A percentile compares a stretch with the other conserved stretches of the same genome.
phyloP scores from a whole-genome alignment of 768 basidiomycete species.

The Paxillus rubicundulus region DNA sequence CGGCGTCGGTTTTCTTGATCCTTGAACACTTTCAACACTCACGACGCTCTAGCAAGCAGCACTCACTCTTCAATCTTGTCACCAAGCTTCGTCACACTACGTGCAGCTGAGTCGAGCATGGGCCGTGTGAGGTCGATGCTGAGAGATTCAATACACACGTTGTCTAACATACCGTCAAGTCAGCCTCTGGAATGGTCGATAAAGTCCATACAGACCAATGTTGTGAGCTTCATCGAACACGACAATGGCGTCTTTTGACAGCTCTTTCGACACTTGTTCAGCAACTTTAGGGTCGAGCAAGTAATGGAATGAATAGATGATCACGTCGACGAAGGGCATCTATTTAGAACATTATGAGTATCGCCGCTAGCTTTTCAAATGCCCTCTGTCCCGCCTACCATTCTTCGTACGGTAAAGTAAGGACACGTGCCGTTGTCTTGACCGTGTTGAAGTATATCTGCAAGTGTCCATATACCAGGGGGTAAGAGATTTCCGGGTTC shows the following conservation, averaged over 20 bases:
- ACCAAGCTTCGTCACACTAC: constrained; percentile 81
- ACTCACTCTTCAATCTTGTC: constrained; percentile 95
- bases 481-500: constrained; percentile 83
- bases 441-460: constrained; percentile 88
- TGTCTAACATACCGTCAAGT: constrained; percentile 51
- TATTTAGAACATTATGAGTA: constrained; percentile 31
- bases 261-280: constrained; percentile 96
- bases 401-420: constrained; percentile 93
- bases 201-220: constrained; percentile 61
- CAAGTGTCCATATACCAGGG: constrained; percentile 89
- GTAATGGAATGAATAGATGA: constrained; percentile 99
- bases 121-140: constrained; percentile 97
- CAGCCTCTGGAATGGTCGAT: background rate
- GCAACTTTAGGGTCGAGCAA: constrained; percentile 98
- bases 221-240: constrained; percentile 99
- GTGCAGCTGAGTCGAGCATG: constrained; percentile 91
- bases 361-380: background rate
- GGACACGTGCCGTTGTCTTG: constrained; percentile 86
- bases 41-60: background rate
- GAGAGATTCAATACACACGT: constrained; percentile 97
- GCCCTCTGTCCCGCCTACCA: constrained; percentile 54
- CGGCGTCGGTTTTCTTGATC: constrained; percentile 91
- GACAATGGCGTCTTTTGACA: constrained; percentile 97
- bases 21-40: constrained; percentile 40
- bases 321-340: constrained; percentile 94